Evolutionary conservation across 768 basidiomycete genomes (phyloP).

Genomic region (Lactarius hengduanensis): DNA sequence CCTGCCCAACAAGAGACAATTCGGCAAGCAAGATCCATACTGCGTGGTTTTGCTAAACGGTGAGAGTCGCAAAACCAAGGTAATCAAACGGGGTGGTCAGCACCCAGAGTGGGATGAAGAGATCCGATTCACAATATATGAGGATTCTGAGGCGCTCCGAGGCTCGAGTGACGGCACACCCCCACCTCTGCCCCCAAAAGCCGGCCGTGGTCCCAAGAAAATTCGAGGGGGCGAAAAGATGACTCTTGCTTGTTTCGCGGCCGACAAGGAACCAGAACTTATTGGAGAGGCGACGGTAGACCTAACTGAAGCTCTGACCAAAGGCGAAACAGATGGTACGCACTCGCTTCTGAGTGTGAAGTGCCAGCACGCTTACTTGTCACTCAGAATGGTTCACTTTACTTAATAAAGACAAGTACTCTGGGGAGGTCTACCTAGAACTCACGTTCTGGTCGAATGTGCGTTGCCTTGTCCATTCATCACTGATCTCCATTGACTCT

Average conservation of each 20-base stretch:
- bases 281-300: conserved; percentile 91
- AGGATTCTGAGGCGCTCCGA: conserved; percentile 53
- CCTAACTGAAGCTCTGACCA: conserved; percentile 85
- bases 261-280: conserved; percentile 94
- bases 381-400: conserved; percentile 89
- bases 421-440: conserved; percentile 94
- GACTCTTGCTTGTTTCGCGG: conserved; percentile 87
- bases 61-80: conserved; percentile 83
- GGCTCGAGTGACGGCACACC: conserved; percentile 40
- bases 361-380: conserved; percentile 23
- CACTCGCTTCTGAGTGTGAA: conserved; percentile 6
- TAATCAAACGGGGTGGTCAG: conserved; percentile 96
- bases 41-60: conserved; percentile 76
- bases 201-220: conserved; percentile 39
- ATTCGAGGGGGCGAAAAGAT: conserved; percentile 75
- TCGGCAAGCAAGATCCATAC: conserved; percentile 97
- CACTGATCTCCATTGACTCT: conserved; percentile 11
- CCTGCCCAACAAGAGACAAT: conserved; percentile 86
- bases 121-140: conserved; percentile 84
- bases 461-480: conserved; percentile 35
- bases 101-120: conserved; percentile 99
- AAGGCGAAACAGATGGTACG: conserved; percentile 96
- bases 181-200: conserved; percentile 70
- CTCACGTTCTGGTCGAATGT: conserved; percentile 97
- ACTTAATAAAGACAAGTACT: conserved; percentile 87